Conservation (phyloP, 352 stramenopile genomes). For the Plasmopara muralis region DNA sequence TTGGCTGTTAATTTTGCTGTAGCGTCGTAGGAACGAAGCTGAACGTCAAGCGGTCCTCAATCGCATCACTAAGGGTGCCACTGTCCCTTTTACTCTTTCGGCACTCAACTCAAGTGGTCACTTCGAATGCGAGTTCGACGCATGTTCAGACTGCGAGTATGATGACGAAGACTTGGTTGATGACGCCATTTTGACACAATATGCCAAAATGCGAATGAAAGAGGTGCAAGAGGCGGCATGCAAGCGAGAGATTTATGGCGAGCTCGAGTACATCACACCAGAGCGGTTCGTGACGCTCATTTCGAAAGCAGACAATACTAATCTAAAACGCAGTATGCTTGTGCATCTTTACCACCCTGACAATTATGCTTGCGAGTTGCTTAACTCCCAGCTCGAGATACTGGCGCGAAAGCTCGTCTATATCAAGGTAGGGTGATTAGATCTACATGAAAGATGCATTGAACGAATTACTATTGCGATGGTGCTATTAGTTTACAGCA, state of each 20-base stretch:
- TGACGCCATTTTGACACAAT: constrained; percentile 49
- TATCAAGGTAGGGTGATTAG: constrained; percentile 41
- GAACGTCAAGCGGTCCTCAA: constrained; percentile 45
- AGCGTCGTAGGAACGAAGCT: constrained; percentile 40
- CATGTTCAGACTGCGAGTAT: constrained; percentile 31
- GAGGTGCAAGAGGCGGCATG: constrained; percentile 45
- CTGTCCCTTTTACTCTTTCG: constrained; percentile 8
- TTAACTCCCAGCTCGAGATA: constrained; percentile 59
- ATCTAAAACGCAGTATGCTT: constrained; percentile 22
- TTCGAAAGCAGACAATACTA: constrained; percentile 6
- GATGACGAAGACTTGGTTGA: constrained; percentile 47
- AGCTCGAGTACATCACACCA: constrained; percentile 52
- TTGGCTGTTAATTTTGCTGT: background rate
- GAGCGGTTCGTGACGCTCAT: constrained; percentile 49
- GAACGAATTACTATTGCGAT: background rate
- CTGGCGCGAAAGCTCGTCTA: constrained; percentile 50
- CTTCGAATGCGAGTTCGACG: constrained; percentile 18
- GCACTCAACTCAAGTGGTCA: constrained; percentile 6
- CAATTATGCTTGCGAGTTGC: constrained; percentile 62
- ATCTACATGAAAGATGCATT: background rate
- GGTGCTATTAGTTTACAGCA: constrained; percentile 39
- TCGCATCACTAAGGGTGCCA: constrained; percentile 57
- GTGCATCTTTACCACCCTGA: constrained; percentile 66
- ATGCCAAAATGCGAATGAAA: constrained; percentile 53
- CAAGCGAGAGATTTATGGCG: constrained; percentile 37